Conservation (phyloP, 2,329 filamentous ascomycete species). For the Gaeumannomyces sp. region DNA sequence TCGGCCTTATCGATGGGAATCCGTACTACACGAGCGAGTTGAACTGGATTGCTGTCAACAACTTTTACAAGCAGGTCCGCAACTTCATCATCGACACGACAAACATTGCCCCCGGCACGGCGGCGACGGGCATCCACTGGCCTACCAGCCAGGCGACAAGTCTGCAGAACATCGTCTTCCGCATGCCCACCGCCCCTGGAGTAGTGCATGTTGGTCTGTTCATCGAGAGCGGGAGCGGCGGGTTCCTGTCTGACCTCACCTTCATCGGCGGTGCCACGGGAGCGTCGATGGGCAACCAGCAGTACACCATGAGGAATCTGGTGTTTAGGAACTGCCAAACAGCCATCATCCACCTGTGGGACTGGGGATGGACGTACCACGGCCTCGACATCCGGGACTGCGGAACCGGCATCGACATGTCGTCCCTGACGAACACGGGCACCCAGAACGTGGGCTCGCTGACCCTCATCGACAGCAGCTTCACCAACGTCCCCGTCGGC, state of each 20-base stretch:
- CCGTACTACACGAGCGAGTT: conserved; percentile 35
- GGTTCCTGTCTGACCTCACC: conserved; percentile 46
- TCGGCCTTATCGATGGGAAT: conserved; percentile 44
- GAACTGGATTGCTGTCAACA: conserved; percentile 50
- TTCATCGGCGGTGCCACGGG: conserved; percentile 54
- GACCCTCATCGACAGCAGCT: conserved; percentile 62
- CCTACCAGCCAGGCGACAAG: conserved; percentile 60
- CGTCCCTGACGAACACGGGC: conserved; percentile 34
- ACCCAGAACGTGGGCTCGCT: conserved; percentile 62
- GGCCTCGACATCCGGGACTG: conserved; percentile 54
- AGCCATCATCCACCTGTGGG: conserved; percentile 64
- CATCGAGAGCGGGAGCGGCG: conserved; percentile 45
- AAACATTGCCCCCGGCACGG: conserved; percentile 38
- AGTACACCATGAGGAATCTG: conserved; percentile 63
- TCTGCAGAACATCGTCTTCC: conserved; percentile 52
- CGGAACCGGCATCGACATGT: conserved; percentile 55
- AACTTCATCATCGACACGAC: conserved; percentile 56
- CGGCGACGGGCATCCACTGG: conserved; percentile 59
- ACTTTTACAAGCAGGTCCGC: conserved; percentile 53
- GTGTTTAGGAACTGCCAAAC: conserved; percentile 55
- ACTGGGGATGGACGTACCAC: conserved; percentile 68
- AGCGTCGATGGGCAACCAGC: conserved; percentile 60
- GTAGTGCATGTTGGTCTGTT: conserved; percentile 53
- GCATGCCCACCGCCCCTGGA: conserved; percentile 38
- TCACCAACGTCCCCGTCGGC: conserved; percentile 57